Conservation (phyloP, 306 rosid genomes). For the Prunus persica region Prunus_persica_NCBIv2 NC_034009.1:46302501-46303000, state of each 20-base stretch:
- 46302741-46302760: conserved; percentile 34
- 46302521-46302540: not conserved
- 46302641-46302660: conserved; percentile 25
- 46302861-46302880: not conserved
- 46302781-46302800: conserved; percentile 68
- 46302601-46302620: conserved; percentile 44
- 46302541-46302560: not conserved
- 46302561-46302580: not conserved
- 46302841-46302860: not conserved
- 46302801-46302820: conserved; percentile 74
- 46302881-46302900: not conserved
- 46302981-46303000: conserved; percentile 21
- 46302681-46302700: conserved; percentile 53
- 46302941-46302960: not conserved
- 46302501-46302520: not conserved
- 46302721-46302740: conserved; percentile 36
- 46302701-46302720: conserved; percentile 50
- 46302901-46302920: not conserved
- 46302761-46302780: conserved; percentile 37
- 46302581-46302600: not conserved
- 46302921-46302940: not conserved
- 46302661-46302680: conserved; percentile 35
- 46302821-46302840: conserved; percentile 51
- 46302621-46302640: conserved; percentile 32
- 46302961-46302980: not conserved